Base-by-base conservation (phyloP, 1,139 yeast species). In the Magnusiomyces magnusii region DNA sequence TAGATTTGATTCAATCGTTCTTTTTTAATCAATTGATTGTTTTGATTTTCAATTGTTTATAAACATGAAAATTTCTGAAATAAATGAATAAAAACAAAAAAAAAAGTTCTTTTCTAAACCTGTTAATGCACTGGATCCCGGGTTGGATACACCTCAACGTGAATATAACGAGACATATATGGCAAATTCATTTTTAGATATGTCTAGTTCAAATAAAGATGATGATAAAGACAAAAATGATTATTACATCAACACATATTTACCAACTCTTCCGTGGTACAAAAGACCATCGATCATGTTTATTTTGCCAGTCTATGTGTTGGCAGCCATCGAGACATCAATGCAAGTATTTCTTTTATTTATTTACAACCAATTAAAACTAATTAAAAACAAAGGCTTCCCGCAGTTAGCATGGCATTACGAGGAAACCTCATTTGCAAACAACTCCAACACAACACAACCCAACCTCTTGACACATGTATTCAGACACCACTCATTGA, bases 231-330 rank as follows among this genome's bases (percentile, higher is more conserved):
- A 31, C 21, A n/a, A 41, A 9, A 41, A 41, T 17, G 51, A 47
- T 24, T 23, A 51, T 2, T 51, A 51, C 42, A n/a, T 51, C 19
- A 34, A 31, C 17, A 9, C 9, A 2, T 51, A 51, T 21, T 13
- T 51, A 13, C 53, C 53, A 13, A 23, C 42, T 28, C 41, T 51
- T 28, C 53, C 53, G 9, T 51, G 53, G 53, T 51, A 51, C 17
- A n/a, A 21, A 31, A 3, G 53, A 19, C 53, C 53, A 2, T 51
- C 53, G 19, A 31, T 51, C 3, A 17, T 51, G 3, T 51, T 51
- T 19, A 28, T 51, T 15, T 19, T 51, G 15, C 53, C 53, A 2
- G 53, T 51, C 5, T 51, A 31, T 51, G 9, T 51, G 24, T n/a
- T 31, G 28, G 53, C 53, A 5, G 53, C 53, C 13, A 21, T 51